These are phyloP conservation scores for Rhododendron williamsianum DNA, from an alignment of 148 eudicot genomes.

Conservation along the genomic window DNA sequence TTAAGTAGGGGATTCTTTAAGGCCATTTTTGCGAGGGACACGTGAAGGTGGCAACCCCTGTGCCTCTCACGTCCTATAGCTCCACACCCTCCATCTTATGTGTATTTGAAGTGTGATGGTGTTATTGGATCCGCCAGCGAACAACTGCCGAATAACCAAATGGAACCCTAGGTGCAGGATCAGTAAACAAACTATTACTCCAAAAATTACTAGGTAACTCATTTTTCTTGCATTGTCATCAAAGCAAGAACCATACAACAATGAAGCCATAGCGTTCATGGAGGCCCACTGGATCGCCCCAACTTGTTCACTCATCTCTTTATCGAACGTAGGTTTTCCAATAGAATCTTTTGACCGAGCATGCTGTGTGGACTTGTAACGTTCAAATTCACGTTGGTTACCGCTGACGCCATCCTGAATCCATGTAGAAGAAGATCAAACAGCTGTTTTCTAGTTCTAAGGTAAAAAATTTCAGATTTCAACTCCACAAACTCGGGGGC, in stretches of 20 bases:
- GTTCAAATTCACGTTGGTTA: constrained; percentile 92
- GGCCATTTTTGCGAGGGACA: constrained; percentile 82
- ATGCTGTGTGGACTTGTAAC: constrained; percentile 88
- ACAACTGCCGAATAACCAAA: constrained; percentile 54
- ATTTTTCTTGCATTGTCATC: constrained; percentile 98
- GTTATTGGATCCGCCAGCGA: constrained; percentile 97
- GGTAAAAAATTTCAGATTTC: constrained; percentile 87
- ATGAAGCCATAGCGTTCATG: constrained; percentile 90
- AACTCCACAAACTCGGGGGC: constrained; percentile 97
- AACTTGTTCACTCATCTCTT: constrained; percentile 90
- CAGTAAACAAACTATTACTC: constrained; percentile 93
- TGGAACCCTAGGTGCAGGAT: constrained; percentile 92
- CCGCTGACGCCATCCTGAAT: constrained; percentile 84
- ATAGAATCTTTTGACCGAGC: constrained; percentile 93
- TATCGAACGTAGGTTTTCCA: constrained; percentile 86
- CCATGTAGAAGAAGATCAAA: constrained; percentile 93
- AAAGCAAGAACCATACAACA: constrained; percentile 94
- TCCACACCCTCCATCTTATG: constrained; percentile 79
- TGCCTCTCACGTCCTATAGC: constrained; percentile 80
- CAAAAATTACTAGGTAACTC: constrained; percentile 93
- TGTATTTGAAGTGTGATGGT: constrained; percentile 74
- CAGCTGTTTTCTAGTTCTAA: constrained; percentile 73
- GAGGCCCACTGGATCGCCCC: constrained; percentile 98
- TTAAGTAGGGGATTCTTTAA: constrained; percentile 90
- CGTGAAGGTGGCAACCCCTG: constrained; percentile 87